Conservation (phyloP, 2,329 filamentous ascomycete species). For the Bertia moriformis region DNA sequence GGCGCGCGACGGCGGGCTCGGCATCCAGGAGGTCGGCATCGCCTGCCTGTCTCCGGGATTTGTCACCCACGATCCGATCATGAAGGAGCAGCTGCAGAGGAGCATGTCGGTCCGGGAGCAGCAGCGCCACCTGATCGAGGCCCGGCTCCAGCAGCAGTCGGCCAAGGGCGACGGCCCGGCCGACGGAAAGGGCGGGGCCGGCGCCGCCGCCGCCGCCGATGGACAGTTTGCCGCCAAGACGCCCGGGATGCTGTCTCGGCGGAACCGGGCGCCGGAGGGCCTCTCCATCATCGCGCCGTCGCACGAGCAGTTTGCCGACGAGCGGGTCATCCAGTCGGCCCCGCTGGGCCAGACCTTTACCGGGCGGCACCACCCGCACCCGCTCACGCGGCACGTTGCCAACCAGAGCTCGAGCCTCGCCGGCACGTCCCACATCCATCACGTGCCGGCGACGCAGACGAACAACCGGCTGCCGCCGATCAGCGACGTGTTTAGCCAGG, state of each 20-base stretch:
- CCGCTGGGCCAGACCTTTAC: slow-evolving; percentile 92
- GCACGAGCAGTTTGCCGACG: slow-evolving; percentile 79
- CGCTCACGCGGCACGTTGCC: slow-evolving; percentile 61
- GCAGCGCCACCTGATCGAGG: slow-evolving; percentile 88
- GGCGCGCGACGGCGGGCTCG: slow-evolving; percentile 59
- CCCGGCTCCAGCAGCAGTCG: slow-evolving; percentile 70
- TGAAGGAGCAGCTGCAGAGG: slow-evolving; percentile 88
- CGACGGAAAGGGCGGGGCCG: slow-evolving; percentile 20
- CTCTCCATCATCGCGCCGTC: slow-evolving; percentile 90
- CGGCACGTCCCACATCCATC: slow-evolving; percentile 79
- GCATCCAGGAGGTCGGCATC: slow-evolving; percentile 82
- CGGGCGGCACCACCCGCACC: slow-evolving; percentile 66
- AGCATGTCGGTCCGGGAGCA: slow-evolving; percentile 88
- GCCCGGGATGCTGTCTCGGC: slow-evolving; percentile 53
- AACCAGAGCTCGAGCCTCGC: slow-evolving; percentile 73
- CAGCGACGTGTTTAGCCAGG: slow-evolving; percentile 82
- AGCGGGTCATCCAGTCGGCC: slow-evolving; percentile 91
- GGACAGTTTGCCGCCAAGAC: slow-evolving; percentile 49
- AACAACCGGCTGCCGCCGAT: slow-evolving; percentile 86
- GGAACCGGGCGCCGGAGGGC: slow-evolving; percentile 72
- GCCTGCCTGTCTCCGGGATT: slow-evolving; percentile 93
- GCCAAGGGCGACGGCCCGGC: slow-evolving; percentile 64
- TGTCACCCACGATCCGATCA: slow-evolving; percentile 86
- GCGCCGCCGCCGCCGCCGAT: slow-evolving; percentile 32
- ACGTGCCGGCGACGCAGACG: slow-evolving; percentile 75